A percentile compares a stretch with the other conserved stretches of the same genome.
These are phyloP conservation scores for Jatropha podagrica DNA, from an alignment of 441 rosid genomes.

Conservation along the genomic window DNA sequence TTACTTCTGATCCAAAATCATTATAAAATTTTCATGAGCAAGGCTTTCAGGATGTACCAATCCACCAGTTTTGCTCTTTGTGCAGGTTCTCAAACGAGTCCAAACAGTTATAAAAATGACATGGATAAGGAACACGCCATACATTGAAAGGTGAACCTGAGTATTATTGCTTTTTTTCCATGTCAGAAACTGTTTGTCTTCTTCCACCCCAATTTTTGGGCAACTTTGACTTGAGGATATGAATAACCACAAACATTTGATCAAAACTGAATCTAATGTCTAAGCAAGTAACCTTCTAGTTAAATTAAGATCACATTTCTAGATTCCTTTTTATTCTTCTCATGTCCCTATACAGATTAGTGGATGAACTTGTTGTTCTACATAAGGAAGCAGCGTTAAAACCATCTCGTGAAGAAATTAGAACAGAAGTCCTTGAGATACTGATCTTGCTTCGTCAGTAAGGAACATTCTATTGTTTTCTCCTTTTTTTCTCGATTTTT, in stretches of 20 bases:
- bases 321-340: not conserved
- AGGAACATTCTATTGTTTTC: constrained; percentile 20
- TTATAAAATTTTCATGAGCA: not conserved
- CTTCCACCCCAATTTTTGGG: not conserved
- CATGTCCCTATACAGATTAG: constrained; percentile 52
- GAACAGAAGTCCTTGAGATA: constrained; percentile 49
- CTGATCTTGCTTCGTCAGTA: constrained; percentile 65
- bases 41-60: constrained; percentile 1
- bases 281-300: not conserved
- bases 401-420: constrained; percentile 61
- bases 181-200: not conserved
- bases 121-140: constrained; percentile 81
- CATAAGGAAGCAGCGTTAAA: constrained; percentile 68
- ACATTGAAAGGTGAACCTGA: constrained; percentile 51
- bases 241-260: not conserved
- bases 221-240: not conserved
- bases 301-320: not conserved
- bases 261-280: not conserved
- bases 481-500: not conserved
- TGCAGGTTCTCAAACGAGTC: constrained; percentile 74
- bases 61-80: not conserved
- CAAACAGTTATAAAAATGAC: constrained; percentile 58
- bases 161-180: constrained; percentile 1
- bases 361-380: constrained; percentile 64
- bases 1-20: not conserved